Evolutionary conservation across 176 grass and related monocot species (phyloP), one percentile per base, ranked within the genome.

Genomic region (Aegilops sharonensis): DNA sequence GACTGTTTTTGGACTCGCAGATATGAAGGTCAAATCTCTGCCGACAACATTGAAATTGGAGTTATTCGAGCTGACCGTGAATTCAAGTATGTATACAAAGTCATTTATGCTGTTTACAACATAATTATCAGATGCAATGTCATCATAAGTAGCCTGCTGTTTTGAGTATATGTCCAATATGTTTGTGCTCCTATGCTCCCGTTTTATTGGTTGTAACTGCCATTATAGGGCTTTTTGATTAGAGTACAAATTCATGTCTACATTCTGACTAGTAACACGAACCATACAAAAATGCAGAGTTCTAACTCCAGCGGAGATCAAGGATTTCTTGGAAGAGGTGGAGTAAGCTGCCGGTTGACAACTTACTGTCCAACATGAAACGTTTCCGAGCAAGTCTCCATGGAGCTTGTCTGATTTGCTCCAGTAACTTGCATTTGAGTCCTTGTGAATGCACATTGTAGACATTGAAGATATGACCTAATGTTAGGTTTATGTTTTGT

Each of bases 321-420:
- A 96, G 54, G 97, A 99, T 91, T 99, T 96, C 79, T 88, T 99
- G 88, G 94, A 95, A 61, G 97, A 99, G 89, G 97, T 99, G 84
- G 97, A 99, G 89, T 99, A 93, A 86, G 31, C 35, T 54, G 52
- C 30, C 54, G 39, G 25, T 74, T 74, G 68, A 62, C 30, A 30
- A 4, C 61, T 62, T 75, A 67, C 69, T 68, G 13, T 68, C 8
- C 1, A 27, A 72, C 15, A 65, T 42, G 32, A 40, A 65, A 83
- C 68, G 60, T 45, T 23, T 36, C 11, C 2, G 15, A 84, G 68
- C 36, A 68, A 52, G 81, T 77, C 6, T 24, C 17, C 48, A 64
- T 62, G 85, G 87, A 84, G 68, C 21, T 87, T 60, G 17, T 80
- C 75, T 48, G 50, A 88, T 80, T 84, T 80, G 30, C 37, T 77